Evolutionary conservation across 805 yeast species (phyloP), one percentile per base, ranked within the genome.

Genomic region (Jamesozyma lodderae): DNA sequence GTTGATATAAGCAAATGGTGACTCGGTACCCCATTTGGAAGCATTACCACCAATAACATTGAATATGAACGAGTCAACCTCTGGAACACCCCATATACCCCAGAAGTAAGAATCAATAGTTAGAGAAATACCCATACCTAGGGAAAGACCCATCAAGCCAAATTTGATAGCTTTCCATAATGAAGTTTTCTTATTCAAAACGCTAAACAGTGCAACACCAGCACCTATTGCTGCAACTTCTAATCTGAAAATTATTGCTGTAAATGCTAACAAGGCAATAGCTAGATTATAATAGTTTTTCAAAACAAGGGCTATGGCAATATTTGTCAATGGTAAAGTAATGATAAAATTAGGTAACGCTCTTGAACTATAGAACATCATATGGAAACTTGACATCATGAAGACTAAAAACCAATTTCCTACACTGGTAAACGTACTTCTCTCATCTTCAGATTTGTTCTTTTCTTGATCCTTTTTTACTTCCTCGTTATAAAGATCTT

Each of bases 341-440:
- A 73, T 54, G 41, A 88, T 63, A 48, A 81, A 81, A 59, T 90
- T 90, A n/a, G 96, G 96, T 41, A 90, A 66, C 0, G 94, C 76
- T 47, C 96, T 69, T 2, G 95, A 70, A n/a, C 83, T 68, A 55
- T 90, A 90, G 63, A 67, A 90, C 42, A 80, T 61, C 15, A 85
- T 44, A 55, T 90, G 96, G 63, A 88, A 90, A 55, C 87, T 92
- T 7, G 81, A 58, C 40, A 73, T 60, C 28, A 69, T 66, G 40
- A 87, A 68, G 2, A 81, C 41, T 17, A 72, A 63, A 52, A 70
- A 85, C 81, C 84, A 81, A 13, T 67, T 43, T 1, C 76, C 75
- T 9, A 69, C 57, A 1, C 59, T 52, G 24, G 55, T 42, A 22
- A 45, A 35, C 17, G 35, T 26, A 16, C 14, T 26, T 26, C 14